Conservation (phyloP, 1,139 yeast species). For the Entelexis paramagnoliae region DNA sequence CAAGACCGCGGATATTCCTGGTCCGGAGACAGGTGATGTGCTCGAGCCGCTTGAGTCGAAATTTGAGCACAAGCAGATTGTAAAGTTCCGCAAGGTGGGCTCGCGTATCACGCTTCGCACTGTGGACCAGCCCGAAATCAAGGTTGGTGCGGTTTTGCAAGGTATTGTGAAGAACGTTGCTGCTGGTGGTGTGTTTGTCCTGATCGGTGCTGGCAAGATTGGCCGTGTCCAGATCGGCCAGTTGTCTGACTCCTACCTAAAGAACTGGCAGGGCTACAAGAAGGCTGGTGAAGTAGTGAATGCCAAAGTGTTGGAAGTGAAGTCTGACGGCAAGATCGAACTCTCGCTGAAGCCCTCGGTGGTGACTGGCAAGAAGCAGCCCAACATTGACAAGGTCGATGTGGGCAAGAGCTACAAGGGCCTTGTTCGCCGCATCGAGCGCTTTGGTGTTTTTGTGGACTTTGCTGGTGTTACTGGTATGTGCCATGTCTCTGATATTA, state of each 20-base stretch:
- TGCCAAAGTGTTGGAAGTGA: conserved; percentile 55
- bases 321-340: conserved; percentile 54
- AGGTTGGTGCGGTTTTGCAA: conserved; percentile 54
- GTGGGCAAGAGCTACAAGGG: conserved; percentile 72
- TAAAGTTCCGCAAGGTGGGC: conserved; percentile 48
- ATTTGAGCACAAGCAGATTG: conserved; percentile 47
- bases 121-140: conserved; percentile 26
- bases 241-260: conserved; percentile 66
- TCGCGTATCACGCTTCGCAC: conserved; percentile 58
- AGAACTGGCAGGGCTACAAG: conserved; percentile 79
- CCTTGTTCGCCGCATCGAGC: conserved; percentile 58
- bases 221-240: conserved; percentile 79
- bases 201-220: conserved; percentile 58
- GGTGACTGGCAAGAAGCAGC: conserved; percentile 37
- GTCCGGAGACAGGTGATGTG: conserved; percentile 51
- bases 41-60: conserved; percentile 36
- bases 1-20: conserved; percentile 49
- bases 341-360: conserved; percentile 77
- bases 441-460: conserved; percentile 82
- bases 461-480: conserved; percentile 76
- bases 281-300: conserved; percentile 60
- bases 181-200: conserved; percentile 68
- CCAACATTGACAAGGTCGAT: conserved; percentile 24
- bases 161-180: conserved; percentile 72
- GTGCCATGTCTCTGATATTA: conserved; percentile 77